A percentile compares a stretch with the other conserved stretches of the same genome.
Evolutionary conservation across 768 basidiomycete genomes (phyloP).

Genomic region (Exsudoporus frostii): DNA sequence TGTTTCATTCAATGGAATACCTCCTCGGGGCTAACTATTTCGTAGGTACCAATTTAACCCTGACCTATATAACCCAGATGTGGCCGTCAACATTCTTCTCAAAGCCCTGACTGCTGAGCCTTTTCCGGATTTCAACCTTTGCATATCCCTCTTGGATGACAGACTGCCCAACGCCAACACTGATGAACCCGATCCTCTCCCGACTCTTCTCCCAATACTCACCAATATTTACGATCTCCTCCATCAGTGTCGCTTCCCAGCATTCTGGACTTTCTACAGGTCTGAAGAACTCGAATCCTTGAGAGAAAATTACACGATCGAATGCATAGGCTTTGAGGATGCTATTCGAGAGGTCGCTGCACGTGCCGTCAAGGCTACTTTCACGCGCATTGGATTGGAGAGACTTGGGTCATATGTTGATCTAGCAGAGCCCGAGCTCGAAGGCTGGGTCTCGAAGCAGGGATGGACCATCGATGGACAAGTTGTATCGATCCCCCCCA

Average conservation of each 20-base stretch:
- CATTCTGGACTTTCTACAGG: constrained; percentile 77
- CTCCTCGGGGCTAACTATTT: neutral
- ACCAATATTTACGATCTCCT: constrained; percentile 66
- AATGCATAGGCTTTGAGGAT: constrained; percentile 79
- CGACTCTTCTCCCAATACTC: constrained; percentile 64
- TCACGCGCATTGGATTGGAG: constrained; percentile 66
- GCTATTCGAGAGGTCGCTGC: constrained; percentile 76
- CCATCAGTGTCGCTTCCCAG: constrained; percentile 82
- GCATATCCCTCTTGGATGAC: constrained; percentile 88
- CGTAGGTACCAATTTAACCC: constrained; percentile 94
- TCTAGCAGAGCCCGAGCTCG: constrained; percentile 59
- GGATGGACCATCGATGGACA: constrained; percentile 65
- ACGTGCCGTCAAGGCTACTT: constrained; percentile 74
- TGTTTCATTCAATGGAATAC: constrained; percentile 15
- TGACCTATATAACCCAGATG: constrained; percentile 87
- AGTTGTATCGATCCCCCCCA: constrained; percentile 69
- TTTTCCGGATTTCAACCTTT: constrained; percentile 91
- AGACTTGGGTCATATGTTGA: constrained; percentile 72
- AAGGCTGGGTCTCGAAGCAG: constrained; percentile 56
- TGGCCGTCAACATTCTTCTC: constrained; percentile 91
- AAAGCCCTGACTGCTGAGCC: constrained; percentile 85
- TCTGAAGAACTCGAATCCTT: constrained; percentile 68
- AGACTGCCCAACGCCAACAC: constrained; percentile 49
- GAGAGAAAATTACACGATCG: constrained; percentile 83
- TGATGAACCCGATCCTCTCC: constrained; percentile 82